Percentiles rank a stretch among this genome's conserved stretches.
Evolutionary conservation across 345 rosid species (phyloP).

Genomic region (Citropsis articulata): DNA sequence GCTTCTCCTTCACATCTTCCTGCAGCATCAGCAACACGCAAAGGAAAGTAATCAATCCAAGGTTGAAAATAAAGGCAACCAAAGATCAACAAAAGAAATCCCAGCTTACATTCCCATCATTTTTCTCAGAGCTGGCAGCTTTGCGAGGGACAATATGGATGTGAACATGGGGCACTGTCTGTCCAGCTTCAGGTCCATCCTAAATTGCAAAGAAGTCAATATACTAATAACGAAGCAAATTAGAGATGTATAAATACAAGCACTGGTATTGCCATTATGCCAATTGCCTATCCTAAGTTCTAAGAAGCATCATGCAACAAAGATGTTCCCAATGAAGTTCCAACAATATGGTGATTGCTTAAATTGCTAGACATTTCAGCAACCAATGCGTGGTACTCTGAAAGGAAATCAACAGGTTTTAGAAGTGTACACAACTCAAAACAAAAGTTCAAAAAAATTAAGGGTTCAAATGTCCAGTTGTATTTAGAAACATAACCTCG

Average conservation of each 20-base stretch:
- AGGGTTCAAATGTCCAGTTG: neutral
- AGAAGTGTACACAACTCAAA: neutral
- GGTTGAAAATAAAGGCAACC: neutral
- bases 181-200: conserved; percentile 96
- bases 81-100: neutral
- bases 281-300: too few relatives aligned
- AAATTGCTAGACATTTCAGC: neutral
- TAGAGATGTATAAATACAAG: too few relatives aligned
- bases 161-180: conserved; percentile 91
- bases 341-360: neutral
- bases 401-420: neutral
- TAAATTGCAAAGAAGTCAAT: conserved; percentile 17
- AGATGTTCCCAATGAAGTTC: neutral
- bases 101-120: conserved; percentile 76
- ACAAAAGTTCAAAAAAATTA: neutral
- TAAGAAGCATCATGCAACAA: too few relatives aligned
- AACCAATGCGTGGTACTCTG: too few relatives aligned
- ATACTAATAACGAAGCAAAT: neutral
- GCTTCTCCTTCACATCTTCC: conserved; percentile 71
- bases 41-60: neutral
- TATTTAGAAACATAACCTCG: neutral
- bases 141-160: conserved; percentile 84
- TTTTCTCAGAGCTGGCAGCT: conserved; percentile 78
- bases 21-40: conserved; percentile 16
- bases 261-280: too few relatives aligned